Evolutionary conservation across 768 basidiomycete genomes (phyloP).

Genomic region (Tephrocybe sp.): DNA sequence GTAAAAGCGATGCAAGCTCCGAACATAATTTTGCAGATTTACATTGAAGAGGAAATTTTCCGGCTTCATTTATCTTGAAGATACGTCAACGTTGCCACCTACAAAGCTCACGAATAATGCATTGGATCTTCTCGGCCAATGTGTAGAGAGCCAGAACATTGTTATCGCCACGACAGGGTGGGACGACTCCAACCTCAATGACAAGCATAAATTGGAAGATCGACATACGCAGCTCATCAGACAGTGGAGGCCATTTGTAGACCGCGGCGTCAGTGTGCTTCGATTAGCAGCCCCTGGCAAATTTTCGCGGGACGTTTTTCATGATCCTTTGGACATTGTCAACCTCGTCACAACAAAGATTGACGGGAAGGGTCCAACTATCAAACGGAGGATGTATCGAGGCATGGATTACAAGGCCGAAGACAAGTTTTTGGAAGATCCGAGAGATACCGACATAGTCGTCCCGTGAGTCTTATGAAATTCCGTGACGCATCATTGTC

Average conservation of each 20-base stretch:
- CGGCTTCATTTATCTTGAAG: slow-evolving; percentile 2
- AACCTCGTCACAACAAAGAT: background rate
- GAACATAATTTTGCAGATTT: background rate
- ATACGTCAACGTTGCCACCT: background rate
- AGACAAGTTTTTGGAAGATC: too few relatives aligned
- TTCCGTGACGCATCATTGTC: too few relatives aligned
- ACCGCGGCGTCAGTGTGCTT: background rate
- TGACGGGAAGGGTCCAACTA: too few relatives aligned
- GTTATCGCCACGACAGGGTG: background rate
- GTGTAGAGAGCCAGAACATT: background rate
- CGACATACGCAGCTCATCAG: background rate
- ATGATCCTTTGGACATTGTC: background rate
- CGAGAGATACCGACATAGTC: slow-evolving; percentile 12
- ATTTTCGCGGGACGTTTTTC: background rate
- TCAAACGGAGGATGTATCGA: too few relatives aligned
- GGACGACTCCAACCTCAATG: background rate
- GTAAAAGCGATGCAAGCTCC: background rate
- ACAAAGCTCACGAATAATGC: background rate
- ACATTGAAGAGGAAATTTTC: background rate
- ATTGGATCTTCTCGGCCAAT: background rate
- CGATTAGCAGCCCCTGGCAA: background rate
- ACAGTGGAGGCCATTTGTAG: background rate
- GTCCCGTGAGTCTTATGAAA: slow-evolving; percentile 11
- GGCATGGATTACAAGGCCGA: too few relatives aligned
- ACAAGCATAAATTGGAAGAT: background rate